phyloP scores from a whole-genome alignment of 352 stramenopile species.

The Pythium rishiriense region DNA sequence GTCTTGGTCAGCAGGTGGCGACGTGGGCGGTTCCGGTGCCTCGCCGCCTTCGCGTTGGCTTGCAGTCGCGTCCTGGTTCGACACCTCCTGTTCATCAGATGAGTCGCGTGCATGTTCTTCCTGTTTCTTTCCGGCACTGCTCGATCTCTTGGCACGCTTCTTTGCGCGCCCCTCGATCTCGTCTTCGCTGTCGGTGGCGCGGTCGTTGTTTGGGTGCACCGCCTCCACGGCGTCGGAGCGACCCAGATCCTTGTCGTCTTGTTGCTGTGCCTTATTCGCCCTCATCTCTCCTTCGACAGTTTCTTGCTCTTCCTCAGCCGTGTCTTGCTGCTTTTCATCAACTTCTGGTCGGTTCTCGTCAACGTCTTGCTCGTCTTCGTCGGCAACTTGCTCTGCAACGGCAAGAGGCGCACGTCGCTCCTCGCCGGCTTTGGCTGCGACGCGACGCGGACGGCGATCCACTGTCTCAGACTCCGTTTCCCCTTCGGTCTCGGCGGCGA shows the following conservation, averaged over 20 bases:
- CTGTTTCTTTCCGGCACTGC: neutral
- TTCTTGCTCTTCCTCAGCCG: too few relatives aligned
- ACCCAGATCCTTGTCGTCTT: too few relatives aligned
- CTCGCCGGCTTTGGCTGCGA: neutral
- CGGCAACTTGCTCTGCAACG: neutral
- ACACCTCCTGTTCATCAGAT: too few relatives aligned
- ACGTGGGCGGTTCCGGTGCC: neutral
- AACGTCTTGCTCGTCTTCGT: neutral
- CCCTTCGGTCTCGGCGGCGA: neutral
- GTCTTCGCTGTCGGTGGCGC: neutral
- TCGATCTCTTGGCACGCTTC: slow-evolving; percentile 15
- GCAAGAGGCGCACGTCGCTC: neutral
- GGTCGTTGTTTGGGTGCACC: neutral
- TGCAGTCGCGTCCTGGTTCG: neutral
- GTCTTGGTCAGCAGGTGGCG: neutral
- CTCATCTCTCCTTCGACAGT: too few relatives aligned
- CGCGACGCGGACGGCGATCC: neutral
- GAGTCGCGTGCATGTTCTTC: neutral
- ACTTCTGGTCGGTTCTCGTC: neutral
- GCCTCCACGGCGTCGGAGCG: too few relatives aligned
- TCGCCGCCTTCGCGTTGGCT: neutral
- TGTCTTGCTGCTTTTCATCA: neutral
- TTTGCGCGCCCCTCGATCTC: slow-evolving; percentile 23
- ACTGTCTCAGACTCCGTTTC: neutral
- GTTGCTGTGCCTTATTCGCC: too few relatives aligned